Base-by-base conservation (phyloP, 2,329 filamentous ascomycete species). In the Xylariaceae sp. region DNA sequence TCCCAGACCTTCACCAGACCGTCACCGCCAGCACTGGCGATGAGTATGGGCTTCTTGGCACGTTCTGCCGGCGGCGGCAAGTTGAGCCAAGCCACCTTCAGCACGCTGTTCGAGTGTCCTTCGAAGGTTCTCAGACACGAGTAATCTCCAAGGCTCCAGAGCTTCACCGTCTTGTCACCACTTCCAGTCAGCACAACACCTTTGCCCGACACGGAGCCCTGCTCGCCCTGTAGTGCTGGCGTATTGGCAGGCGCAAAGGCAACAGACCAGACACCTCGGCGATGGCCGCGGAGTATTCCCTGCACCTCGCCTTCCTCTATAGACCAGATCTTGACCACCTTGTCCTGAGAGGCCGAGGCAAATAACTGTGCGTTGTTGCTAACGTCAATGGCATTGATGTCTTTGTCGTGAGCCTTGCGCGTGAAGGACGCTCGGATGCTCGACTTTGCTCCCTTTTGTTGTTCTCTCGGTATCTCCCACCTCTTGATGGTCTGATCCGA, bases 1-100 rank as follows among this genome's bases (percentile, higher is more conserved):
- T 95, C 87, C 92, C 92, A 98, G 21, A 98, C 79, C 65, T 97
- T 98, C 42, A 98, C 88, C 3, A 98, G 74, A 2, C 92, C 92
- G 62, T 98, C 94, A 43, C 88, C 89, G 27, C 86, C 92, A 11
- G 92, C 89, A 50, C 85, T 94, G 23, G 85, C 88, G 41, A 96
- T 78, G 43, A 85, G 79, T 1, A 86, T 70, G 16, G 76, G 74
- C 47, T 74, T 74, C 57, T 77, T 82, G 17, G 66, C 62, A 33
- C 73, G 68, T 14, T 74, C 68, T 42, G 73, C 63, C 17, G 65
- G 65, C 4, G 59, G 55, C 2, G 76, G 67, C 40, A 74, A 61
- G 32, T 72, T 76, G 4, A 98, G 71, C 92, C 92, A 98, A 3
- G 85, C 76, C 2, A 95, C 85, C 64, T 97, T 97, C 21, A 98